Percentiles rank a stretch among this genome's conserved stretches.
These are phyloP conservation scores for Ceriops tagal DNA, from an alignment of 345 rosid species.

Conservation along the genomic window DNA sequence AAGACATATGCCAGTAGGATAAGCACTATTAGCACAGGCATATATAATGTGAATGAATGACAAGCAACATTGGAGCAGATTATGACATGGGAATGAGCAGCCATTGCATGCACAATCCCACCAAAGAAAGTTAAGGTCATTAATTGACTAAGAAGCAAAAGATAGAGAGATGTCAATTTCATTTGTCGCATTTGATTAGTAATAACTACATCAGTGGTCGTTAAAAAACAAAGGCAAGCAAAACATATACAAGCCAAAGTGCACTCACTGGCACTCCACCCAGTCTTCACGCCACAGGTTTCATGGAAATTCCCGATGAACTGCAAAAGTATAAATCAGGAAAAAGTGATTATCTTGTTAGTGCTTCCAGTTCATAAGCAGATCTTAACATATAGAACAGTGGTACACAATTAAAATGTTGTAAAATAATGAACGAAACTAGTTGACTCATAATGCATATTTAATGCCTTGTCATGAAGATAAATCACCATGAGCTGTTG, in stretches of 20 bases:
- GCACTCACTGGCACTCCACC: slow-evolving; percentile 85
- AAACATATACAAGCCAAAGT: background rate
- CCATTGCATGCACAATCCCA: background rate
- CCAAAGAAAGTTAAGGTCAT: background rate
- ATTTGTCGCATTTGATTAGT: background rate
- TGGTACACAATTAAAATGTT: background rate
- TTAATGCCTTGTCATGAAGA: too few relatives aligned
- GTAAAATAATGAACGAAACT: background rate
- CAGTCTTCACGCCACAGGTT: slow-evolving; percentile 66
- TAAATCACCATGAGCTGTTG: too few relatives aligned
- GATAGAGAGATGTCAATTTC: slow-evolving; percentile 1
- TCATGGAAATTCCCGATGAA: slow-evolving; percentile 88
- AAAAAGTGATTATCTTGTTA: background rate
- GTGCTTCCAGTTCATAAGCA: background rate
- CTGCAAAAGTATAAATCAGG: slow-evolving; percentile 40
- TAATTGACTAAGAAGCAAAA: background rate
- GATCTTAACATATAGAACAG: background rate
- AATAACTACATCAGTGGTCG: background rate
- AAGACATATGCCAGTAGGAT: too few relatives aligned
- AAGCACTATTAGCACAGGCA: too few relatives aligned
- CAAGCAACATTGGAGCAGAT: background rate
- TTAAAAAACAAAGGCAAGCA: background rate
- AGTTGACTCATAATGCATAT: background rate
- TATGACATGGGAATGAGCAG: background rate
- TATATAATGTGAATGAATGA: background rate